Conservation (phyloP, 2,329 filamentous ascomycete genomes). For the Helminthosporium solani region DNA sequence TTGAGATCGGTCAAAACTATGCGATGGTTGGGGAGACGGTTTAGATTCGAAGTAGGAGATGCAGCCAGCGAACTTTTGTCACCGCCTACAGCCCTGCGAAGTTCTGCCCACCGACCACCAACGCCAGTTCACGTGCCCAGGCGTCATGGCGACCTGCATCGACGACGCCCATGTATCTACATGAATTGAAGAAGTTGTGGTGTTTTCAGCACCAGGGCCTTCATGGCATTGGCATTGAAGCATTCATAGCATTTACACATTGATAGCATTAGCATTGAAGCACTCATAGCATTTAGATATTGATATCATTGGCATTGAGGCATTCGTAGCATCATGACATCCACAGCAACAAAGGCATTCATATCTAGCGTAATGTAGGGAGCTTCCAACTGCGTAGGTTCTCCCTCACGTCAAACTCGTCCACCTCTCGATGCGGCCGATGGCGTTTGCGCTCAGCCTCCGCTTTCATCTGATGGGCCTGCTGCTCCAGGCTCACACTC, state of each 20-base stretch:
- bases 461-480: constrained; percentile 45
- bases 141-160: neutral
- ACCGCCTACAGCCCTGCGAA: constrained; percentile 30
- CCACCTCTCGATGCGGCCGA: constrained; percentile 45
- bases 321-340: too few relatives aligned
- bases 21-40: constrained; percentile 7
- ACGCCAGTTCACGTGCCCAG: constrained; percentile 36
- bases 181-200: too few relatives aligned
- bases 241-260: too few relatives aligned
- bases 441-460: constrained; percentile 40
- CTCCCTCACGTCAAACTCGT: constrained; percentile 52
- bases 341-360: too few relatives aligned
- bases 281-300: constrained; percentile 4
- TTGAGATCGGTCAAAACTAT: too few relatives aligned
- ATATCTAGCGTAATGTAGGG: too few relatives aligned
- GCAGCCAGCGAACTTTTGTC: constrained; percentile 23
- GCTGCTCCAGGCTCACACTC: constrained; percentile 45
- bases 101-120: too few relatives aligned
- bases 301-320: neutral
- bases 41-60: constrained; percentile 7
- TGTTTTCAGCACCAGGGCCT: too few relatives aligned
- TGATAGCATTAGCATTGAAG: too few relatives aligned
- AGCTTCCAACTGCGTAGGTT: constrained; percentile 51
- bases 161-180: neutral
- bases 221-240: too few relatives aligned